These are phyloP conservation scores for Picea mariana DNA, from an alignment of 83 land plant species.

Conservation along the genomic window DNA sequence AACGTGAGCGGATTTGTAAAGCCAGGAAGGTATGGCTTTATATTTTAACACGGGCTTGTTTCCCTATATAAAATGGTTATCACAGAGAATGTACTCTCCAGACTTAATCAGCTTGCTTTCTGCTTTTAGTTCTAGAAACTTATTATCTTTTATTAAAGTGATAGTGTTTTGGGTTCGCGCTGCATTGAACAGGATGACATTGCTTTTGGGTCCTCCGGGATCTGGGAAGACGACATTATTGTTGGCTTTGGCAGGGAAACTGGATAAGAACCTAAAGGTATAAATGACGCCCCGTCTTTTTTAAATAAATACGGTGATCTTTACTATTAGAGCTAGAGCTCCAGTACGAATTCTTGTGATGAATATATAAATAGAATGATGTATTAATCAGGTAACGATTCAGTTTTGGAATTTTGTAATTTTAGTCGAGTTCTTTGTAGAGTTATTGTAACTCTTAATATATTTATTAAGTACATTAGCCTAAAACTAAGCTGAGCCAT, in stretches of 20 bases:
- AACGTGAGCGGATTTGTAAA: constrained; percentile 50
- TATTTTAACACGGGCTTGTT: not conserved
- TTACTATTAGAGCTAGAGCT: too few relatives aligned
- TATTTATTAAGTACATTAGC: not conserved
- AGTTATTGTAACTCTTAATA: not conserved
- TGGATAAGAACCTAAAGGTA: constrained; percentile 44
- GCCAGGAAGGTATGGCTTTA: constrained; percentile 55
- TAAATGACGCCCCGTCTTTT: not conserved
- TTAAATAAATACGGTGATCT: too few relatives aligned
- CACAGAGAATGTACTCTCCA: not conserved
- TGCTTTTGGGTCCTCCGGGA: constrained; percentile 57
- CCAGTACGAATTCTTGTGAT: too few relatives aligned
- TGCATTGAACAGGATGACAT: constrained; percentile 45
- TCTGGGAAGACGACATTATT: constrained; percentile 68
- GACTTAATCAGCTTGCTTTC: not conserved
- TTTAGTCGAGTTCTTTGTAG: not conserved
- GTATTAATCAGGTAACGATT: too few relatives aligned
- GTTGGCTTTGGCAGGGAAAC: constrained; percentile 54
- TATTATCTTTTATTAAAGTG: not conserved
- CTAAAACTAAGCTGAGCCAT: not conserved
- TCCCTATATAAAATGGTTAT: not conserved
- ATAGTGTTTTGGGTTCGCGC: not conserved
- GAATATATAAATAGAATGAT: too few relatives aligned
- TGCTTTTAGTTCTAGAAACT: not conserved
- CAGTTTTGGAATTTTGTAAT: not conserved